These are phyloP conservation scores for Samsoniella hepiali DNA, from an alignment of 2,329 filamentous ascomycete genomes.

Conservation along the genomic window DNA sequence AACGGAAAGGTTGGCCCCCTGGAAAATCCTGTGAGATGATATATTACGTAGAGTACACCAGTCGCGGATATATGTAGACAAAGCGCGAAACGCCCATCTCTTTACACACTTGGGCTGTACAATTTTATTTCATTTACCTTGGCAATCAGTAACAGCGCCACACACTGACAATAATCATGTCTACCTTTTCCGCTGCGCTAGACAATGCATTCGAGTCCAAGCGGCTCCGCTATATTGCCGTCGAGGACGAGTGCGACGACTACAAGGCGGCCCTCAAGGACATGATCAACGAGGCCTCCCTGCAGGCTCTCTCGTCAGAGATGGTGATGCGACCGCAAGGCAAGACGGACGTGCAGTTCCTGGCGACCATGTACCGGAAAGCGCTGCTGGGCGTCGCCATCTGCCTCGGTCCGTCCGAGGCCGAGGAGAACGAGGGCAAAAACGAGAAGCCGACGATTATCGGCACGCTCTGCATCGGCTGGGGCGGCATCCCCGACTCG, in stretches of 20 bases:
- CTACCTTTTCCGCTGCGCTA: slow-evolving; percentile 11
- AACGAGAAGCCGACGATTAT: slow-evolving; percentile 23
- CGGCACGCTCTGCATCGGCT: slow-evolving; percentile 20
- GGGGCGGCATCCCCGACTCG: slow-evolving; percentile 17
- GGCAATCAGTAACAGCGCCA: not conserved
- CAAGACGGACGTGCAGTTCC: slow-evolving; percentile 20
- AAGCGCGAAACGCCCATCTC: not conserved
- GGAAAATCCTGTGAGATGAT: not conserved
- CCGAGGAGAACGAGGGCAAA: not conserved
- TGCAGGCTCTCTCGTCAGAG: slow-evolving; percentile 20
- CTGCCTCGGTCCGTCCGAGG: slow-evolving; percentile 21
- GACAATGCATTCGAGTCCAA: slow-evolving; percentile 21
- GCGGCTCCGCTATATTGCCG: slow-evolving; percentile 23
- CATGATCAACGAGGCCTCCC: slow-evolving; percentile 20
- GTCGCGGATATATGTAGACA: not conserved
- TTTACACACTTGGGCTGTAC: not conserved
- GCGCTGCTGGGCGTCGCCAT: slow-evolving; percentile 24
- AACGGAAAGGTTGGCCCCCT: not conserved
- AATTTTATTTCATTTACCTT: not conserved
- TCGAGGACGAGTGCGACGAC: slow-evolving; percentile 21
- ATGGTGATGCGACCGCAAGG: slow-evolving; percentile 17
- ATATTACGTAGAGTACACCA: too few relatives aligned
- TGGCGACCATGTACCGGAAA: slow-evolving; percentile 18
- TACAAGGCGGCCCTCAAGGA: slow-evolving; percentile 20
- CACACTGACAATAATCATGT: not conserved